Base-by-base conservation (phyloP, 192 early-diverging fungal species). In the Obelidium mucronatum region DNA sequence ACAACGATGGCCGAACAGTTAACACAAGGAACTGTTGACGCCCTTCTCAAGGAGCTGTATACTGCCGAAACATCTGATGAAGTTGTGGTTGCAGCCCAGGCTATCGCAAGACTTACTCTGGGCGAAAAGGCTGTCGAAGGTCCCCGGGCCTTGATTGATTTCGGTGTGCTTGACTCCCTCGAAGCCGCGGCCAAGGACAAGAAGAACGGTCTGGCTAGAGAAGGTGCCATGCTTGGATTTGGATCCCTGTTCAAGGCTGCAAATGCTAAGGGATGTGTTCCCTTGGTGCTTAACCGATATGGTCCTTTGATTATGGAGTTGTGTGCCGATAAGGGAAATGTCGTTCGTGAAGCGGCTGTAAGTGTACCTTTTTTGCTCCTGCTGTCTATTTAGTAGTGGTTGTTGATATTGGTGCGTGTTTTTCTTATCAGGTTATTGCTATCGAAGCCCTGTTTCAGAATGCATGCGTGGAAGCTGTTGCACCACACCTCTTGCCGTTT, bases 281-380 rank as follows among this genome's bases (percentile, higher is more conserved):
- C 74, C 19, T 58, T 67, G 52, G 31, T 66, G 24, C 39, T 76
- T 11, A 39, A 36, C 26, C 30, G 58, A 24, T 26, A 56, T 22
- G 66, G 66, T 22, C 74, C 74, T 11, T n/a, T 65, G 31, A 76
- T 67, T 34, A 31, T 76, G 28, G 64, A 65, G 30, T 24, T 67
- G 30, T 87, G 89, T 67, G 86, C 83, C 51, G 85, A 87, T 69
- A 87, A 87, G 78, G 85, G 83, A 52, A 51, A 66, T 28, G 79
- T 80, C 22, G 85, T 87, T 17, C 76, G 83, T n/a, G 82, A 87
- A 58, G 83, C 85, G 37, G 85, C 82, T 22, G 79, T 72, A 31
- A 67, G 66, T 65, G 31, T 13, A 34, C 26, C 1, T 36, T 35
- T 31, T 60, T 64, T 36, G n/a, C n/a, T n/a, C n/a, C n/a, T n/a